Percentiles rank a stretch among this genome's conserved stretches.
Evolutionary conservation across 2,329 filamentous ascomycete species (phyloP).

Genomic region (Claviceps sp.): DNA sequence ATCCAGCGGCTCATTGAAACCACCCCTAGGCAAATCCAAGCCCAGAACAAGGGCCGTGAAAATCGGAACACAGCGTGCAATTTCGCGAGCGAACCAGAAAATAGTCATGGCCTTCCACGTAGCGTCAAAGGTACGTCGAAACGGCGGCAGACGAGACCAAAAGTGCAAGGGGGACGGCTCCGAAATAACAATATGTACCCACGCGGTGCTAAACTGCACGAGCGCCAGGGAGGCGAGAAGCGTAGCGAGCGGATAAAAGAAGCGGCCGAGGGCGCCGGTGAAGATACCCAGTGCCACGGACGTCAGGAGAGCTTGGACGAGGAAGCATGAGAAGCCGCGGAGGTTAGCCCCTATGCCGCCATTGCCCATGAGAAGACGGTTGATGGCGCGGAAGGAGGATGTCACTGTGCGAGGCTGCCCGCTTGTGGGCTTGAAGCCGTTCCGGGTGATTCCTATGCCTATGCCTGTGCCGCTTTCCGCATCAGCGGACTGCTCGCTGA

Average conservation of each 20-base stretch:
- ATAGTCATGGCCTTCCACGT: slow-evolving; percentile 55
- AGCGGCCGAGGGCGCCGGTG: slow-evolving; percentile 26
- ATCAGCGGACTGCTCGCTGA: slow-evolving; percentile 24
- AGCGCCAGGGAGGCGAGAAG: slow-evolving; percentile 47
- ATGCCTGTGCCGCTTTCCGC: slow-evolving; percentile 14
- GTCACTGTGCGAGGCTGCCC: slow-evolving; percentile 29
- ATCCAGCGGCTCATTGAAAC: slow-evolving; percentile 21
- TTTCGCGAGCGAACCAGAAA: slow-evolving; percentile 43
- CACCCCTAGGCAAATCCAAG: slow-evolving; percentile 24
- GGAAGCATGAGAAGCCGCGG: slow-evolving; percentile 48
- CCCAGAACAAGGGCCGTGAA: slow-evolving; percentile 29
- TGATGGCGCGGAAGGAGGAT: slow-evolving; percentile 35
- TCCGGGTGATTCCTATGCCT: slow-evolving; percentile 11
- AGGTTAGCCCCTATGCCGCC: slow-evolving; percentile 54
- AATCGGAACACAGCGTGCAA: slow-evolving; percentile 33
- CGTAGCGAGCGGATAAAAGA: slow-evolving; percentile 27
- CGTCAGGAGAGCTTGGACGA: slow-evolving; percentile 25
- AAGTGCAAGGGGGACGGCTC: slow-evolving; percentile 48
- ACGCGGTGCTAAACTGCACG: slow-evolving; percentile 58
- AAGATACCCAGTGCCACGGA: slow-evolving; percentile 31
- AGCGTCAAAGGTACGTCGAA: slow-evolving; percentile 50
- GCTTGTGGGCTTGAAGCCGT: slow-evolving; percentile 21
- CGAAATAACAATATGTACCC: slow-evolving; percentile 80
- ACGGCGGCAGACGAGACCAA: slow-evolving; percentile 55
- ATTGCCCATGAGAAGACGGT: slow-evolving; percentile 43